Percentiles rank a stretch among this genome's conserved stretches.
phyloP scores from a whole-genome alignment of 2,329 filamentous ascomycete genomes.

The Thelonectria olida region DNA sequence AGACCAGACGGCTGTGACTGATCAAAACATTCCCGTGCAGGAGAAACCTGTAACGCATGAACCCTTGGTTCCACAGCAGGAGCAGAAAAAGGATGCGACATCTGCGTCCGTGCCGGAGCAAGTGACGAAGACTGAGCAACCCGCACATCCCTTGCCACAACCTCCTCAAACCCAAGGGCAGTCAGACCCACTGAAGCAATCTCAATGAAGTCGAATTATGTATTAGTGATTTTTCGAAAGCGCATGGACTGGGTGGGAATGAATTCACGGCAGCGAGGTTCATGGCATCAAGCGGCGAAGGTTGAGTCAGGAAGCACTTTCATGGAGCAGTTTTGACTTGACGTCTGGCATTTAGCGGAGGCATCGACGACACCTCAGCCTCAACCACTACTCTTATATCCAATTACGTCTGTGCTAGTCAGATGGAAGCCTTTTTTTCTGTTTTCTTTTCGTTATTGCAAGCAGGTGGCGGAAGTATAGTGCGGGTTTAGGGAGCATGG shows the following conservation, averaged over 20 bases:
- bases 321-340: constrained; percentile 16
- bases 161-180: constrained; percentile 1
- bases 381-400: constrained; percentile 28
- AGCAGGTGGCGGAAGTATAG: constrained; percentile 31
- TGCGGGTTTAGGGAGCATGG: constrained; percentile 35
- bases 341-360: constrained; percentile 15
- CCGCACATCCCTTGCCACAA: constrained; percentile 11
- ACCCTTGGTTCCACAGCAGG: neutral
- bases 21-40: constrained; percentile 1
- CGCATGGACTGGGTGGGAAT: constrained; percentile 4
- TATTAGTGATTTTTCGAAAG: constrained; percentile 7
- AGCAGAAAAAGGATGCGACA: constrained; percentile 16
- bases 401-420: constrained; percentile 37
- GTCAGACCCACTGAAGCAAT: constrained; percentile 12
- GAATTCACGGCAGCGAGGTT: constrained; percentile 14
- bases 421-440: constrained; percentile 18
- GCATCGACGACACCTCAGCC: constrained; percentile 19
- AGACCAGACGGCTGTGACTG: constrained; percentile 7
- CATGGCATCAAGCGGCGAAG: constrained; percentile 23
- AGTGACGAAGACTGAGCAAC: neutral
- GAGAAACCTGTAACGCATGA: neutral
- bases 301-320: constrained; percentile 22
- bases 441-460: constrained; percentile 21
- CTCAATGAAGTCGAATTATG: constrained; percentile 7
- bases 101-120: constrained; percentile 6